These are phyloP conservation scores for Chalciporus piperatoides DNA, from an alignment of 1,284 basidiomycete species.

Conservation along the genomic window DNA sequence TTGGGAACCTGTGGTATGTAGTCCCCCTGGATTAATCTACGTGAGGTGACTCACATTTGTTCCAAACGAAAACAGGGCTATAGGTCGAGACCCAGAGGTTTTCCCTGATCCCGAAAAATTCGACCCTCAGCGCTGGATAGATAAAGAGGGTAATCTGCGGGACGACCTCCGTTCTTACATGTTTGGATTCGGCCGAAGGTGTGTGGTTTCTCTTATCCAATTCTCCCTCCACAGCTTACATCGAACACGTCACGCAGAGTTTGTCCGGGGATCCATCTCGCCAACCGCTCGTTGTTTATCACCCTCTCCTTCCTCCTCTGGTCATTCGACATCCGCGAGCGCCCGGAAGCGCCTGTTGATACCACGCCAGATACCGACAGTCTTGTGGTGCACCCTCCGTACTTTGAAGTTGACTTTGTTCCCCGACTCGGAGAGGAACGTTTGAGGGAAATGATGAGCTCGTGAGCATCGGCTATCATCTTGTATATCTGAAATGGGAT, in stretches of 20 bases:
- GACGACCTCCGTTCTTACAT: conserved; percentile 49
- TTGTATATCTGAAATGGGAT: neutral
- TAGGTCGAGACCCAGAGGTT: conserved; percentile 51
- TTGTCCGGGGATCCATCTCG: conserved; percentile 25
- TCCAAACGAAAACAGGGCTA: conserved; percentile 35
- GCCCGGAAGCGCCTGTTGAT: conserved; percentile 19
- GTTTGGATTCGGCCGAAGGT: conserved; percentile 62
- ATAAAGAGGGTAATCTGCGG: conserved; percentile 43
- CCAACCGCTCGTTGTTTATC: conserved; percentile 24
- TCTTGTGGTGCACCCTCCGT: neutral
- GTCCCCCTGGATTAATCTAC: neutral
- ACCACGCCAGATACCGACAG: conserved; percentile 12
- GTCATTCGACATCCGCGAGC: conserved; percentile 24
- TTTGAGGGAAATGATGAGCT: conserved; percentile 33
- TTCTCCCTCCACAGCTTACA: neutral
- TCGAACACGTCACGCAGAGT: conserved; percentile 16
- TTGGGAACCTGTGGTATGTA: conserved; percentile 55
- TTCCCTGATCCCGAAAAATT: conserved; percentile 60
- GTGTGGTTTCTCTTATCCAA: neutral
- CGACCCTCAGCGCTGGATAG: conserved; percentile 56
- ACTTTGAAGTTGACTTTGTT: conserved; percentile 20
- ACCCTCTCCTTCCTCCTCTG: conserved; percentile 19
- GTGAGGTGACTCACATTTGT: no score
- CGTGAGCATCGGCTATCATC: neutral
- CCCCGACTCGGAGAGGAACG: conserved; percentile 22